A percentile compares a stretch with the other conserved stretches of the same genome.
Evolutionary conservation across 75 land plant species (phyloP).

Genomic region (Isoetes taiwanensis): DNA sequence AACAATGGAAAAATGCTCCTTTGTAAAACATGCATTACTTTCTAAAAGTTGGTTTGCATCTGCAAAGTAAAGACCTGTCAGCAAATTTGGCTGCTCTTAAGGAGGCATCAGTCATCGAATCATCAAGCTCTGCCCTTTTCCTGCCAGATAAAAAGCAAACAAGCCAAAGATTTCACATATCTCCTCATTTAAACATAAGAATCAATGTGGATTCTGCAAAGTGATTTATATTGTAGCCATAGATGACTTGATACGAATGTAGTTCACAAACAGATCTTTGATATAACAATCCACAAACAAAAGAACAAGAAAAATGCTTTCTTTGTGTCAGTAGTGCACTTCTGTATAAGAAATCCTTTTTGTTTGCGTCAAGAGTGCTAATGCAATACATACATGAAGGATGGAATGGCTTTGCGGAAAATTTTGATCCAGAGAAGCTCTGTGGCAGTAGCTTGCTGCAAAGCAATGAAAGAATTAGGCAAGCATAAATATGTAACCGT

Average conservation of each 20-base stretch:
- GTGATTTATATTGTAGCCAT: too few relatives aligned
- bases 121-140: constrained; percentile 69
- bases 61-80: constrained; percentile 31
- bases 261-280: neutral
- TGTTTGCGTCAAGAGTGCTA: too few relatives aligned
- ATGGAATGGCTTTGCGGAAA: constrained; percentile 73
- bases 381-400: constrained; percentile 43
- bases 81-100: constrained; percentile 72
- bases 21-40: too few relatives aligned
- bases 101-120: constrained; percentile 56
- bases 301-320: neutral
- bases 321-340: too few relatives aligned
- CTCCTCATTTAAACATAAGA: too few relatives aligned
- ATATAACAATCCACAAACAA: neutral
- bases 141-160: constrained; percentile 21
- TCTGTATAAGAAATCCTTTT: too few relatives aligned
- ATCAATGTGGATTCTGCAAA: too few relatives aligned
- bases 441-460: constrained; percentile 57
- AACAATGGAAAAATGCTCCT: too few relatives aligned
- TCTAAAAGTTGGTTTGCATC: too few relatives aligned
- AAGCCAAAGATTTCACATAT: too few relatives aligned
- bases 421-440: constrained; percentile 80
- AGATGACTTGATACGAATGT: too few relatives aligned
- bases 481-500: too few relatives aligned
- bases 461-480: constrained; percentile 62